Evolutionary conservation across 2,329 filamentous ascomycete species (phyloP).

Genomic region (Xylaria sp.): DNA sequence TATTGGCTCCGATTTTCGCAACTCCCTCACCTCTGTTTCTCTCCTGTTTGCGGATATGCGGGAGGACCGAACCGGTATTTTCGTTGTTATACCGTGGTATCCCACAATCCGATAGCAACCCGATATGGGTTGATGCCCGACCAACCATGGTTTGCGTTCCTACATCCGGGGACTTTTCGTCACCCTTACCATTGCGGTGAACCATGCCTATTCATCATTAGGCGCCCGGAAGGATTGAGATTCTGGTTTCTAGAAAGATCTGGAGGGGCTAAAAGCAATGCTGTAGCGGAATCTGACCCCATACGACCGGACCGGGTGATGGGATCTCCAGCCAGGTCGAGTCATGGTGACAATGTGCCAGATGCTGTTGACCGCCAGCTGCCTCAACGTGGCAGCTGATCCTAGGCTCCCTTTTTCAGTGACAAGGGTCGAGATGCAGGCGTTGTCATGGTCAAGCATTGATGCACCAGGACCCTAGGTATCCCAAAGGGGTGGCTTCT

Average conservation of each 20-base stretch:
- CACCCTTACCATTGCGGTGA: background rate
- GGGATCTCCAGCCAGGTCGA: background rate
- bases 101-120: background rate
- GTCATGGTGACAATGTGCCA: slow-evolving; percentile 11
- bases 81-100: background rate
- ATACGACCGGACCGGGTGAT: background rate
- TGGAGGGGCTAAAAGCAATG: background rate
- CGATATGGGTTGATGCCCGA: background rate
- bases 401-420: background rate
- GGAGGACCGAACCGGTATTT: background rate
- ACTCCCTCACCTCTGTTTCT: background rate
- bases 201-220: background rate
- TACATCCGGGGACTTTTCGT: background rate
- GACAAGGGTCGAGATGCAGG: background rate
- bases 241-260: background rate
- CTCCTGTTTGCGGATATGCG: background rate
- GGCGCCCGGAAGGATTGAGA: background rate
- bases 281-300: background rate
- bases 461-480: background rate
- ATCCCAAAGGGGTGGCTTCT: background rate
- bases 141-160: background rate
- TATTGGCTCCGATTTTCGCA: slow-evolving; percentile 7
- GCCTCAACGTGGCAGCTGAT: background rate
- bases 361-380: slow-evolving; percentile 3
- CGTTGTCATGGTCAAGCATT: background rate